These are phyloP conservation scores for Penicillium sp. DNA, from an alignment of 2,329 filamentous ascomycete species.

Conservation along the genomic window DNA sequence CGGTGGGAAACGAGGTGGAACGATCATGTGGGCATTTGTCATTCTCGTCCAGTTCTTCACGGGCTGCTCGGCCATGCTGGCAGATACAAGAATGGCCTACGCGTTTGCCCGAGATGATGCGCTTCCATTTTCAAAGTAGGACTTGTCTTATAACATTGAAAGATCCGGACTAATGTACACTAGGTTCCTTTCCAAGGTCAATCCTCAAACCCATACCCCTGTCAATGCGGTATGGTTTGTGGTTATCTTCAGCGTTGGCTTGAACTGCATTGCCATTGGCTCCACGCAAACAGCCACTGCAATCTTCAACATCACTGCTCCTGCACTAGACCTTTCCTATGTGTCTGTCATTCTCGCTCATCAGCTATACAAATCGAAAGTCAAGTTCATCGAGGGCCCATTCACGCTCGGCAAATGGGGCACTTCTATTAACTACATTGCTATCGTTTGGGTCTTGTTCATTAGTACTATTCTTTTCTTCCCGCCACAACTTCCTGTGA, in stretches of 20 bases:
- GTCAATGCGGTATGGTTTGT: conserved; percentile 65
- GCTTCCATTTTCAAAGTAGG: conserved; percentile 59
- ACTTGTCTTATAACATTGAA: not conserved
- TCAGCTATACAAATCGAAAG: conserved; percentile 52
- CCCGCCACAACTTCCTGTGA: conserved; percentile 50
- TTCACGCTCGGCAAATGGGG: conserved; percentile 59
- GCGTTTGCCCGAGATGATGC: conserved; percentile 61
- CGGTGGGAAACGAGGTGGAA: conserved; percentile 56
- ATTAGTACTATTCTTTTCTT: conserved; percentile 62
- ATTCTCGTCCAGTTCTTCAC: conserved; percentile 66
- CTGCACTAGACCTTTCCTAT: conserved; percentile 55
- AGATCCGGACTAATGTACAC: not conserved
- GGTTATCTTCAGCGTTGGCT: conserved; percentile 54
- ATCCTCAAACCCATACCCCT: conserved; percentile 56
- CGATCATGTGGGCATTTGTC: conserved; percentile 61
- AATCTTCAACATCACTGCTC: conserved; percentile 55
- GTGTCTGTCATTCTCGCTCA: conserved; percentile 62
- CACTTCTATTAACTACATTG: conserved; percentile 55
- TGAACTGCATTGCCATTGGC: conserved; percentile 51
- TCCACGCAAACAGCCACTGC: conserved; percentile 47
- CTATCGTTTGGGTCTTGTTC: conserved; percentile 61
- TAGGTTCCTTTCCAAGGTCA: conserved; percentile 55
- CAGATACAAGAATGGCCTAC: conserved; percentile 62
- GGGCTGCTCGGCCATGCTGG: conserved; percentile 62
- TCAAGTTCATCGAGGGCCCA: conserved; percentile 57